Conservation (phyloP, 345 rosid species). For the Ricinus communis region DNA sequence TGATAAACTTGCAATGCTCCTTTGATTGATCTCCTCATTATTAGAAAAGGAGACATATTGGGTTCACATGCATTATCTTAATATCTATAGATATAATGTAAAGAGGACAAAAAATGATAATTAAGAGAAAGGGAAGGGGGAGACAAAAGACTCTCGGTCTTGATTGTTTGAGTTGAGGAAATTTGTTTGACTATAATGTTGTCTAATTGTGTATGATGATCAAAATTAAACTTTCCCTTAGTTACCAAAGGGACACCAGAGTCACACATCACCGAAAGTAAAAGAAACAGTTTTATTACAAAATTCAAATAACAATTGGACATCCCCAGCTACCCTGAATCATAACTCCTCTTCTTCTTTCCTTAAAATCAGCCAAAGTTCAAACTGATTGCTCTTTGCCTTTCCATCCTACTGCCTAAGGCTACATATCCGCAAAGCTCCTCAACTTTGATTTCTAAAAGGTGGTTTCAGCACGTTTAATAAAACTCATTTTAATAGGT, state of each 20-base stretch:
- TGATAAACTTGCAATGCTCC: not conserved
- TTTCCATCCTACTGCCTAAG: no score
- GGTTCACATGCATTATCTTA: not conserved
- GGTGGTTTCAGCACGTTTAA: no score
- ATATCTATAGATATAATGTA: no score
- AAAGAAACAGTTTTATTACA: not conserved
- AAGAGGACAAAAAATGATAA: no score
- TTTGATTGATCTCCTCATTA: not conserved
- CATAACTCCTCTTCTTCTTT: no score
- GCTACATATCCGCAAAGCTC: no score
- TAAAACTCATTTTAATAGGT: no score
- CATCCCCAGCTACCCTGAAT: no score
- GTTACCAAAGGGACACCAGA: not conserved
- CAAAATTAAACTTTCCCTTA: not conserved
- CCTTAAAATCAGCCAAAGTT: not conserved
- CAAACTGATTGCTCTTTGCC: no score
- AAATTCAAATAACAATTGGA: not conserved
- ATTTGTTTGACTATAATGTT: not conserved
- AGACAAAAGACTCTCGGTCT: not conserved
- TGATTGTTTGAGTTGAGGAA: not conserved
- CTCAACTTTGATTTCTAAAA: no score
- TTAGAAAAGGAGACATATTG: not conserved
- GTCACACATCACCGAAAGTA: constrained; percentile 1
- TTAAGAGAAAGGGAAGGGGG: no score
- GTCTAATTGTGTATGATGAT: not conserved